These are phyloP conservation scores for Phaseolus coccineus DNA, from an alignment of 331 rosid species.

Conservation along the genomic window DNA sequence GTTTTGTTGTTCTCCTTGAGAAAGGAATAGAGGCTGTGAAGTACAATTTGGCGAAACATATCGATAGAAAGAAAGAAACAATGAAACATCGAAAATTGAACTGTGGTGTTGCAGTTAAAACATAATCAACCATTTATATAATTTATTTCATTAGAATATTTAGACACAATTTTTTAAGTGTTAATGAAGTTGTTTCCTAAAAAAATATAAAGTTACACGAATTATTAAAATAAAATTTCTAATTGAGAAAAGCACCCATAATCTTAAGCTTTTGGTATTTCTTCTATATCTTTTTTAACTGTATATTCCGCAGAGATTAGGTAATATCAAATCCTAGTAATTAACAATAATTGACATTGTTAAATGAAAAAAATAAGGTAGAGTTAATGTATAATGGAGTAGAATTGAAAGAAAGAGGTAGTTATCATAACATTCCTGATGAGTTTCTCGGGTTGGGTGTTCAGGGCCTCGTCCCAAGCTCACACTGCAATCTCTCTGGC, in stretches of 20 bases:
- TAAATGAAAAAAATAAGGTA: background rate
- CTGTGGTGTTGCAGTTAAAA: background rate
- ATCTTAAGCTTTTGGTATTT: no score
- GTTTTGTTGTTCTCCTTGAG: conserved; percentile 82
- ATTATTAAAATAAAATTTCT: no score
- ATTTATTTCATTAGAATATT: no score
- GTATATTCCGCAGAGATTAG: no score
- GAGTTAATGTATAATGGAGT: no score
- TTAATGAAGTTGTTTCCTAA: no score
- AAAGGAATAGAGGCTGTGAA: conserved; percentile 74
- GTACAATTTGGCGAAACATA: conserved; percentile 63
- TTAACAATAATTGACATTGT: background rate
- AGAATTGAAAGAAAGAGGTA: background rate
- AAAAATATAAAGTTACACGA: no score
- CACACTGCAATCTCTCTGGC: conserved; percentile 84
- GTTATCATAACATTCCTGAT: conserved; percentile 87
- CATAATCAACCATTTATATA: background rate
- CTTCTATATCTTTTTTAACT: no score
- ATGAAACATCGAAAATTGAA: background rate
- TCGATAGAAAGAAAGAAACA: no score
- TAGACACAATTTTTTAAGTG: no score
- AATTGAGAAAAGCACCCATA: no score
- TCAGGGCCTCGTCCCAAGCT: conserved; percentile 88
- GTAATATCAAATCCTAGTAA: no score
- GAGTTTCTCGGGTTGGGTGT: conserved; percentile 91